Evolutionary conservation across 805 yeast genomes (phyloP), one percentile per base, ranked within the genome.

Genomic region (Candida sithepensis): DNA sequence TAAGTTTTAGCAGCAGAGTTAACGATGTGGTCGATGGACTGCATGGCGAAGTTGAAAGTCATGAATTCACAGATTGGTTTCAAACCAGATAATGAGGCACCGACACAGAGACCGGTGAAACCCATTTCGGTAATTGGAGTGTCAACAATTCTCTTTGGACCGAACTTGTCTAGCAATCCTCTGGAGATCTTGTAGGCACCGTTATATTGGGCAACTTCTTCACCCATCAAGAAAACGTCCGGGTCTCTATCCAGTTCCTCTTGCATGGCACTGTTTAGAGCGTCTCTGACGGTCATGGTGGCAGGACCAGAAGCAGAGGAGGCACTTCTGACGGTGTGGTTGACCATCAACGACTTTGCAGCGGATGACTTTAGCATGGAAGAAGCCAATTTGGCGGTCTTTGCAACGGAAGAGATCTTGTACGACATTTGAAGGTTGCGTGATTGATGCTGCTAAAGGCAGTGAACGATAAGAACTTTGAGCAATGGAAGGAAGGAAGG

Each of bases 91-190:
- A 91, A 81, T n/a, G 97, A 94, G 38, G 97, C 90, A 70, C 97
- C 97, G 41, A 88, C 95, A 61, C 96, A 85, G 56, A 91, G 73
- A 65, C 97, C 97, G 43, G 97, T 83, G 77, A 91, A 92, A 48
- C 99, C 99, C 94, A 94, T 92, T 75, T 94, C 99, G 47, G 99
- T 94, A 70, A 94, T 94, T 55, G 99, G 99, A 54, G 97, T 91
- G 72, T 91, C 97, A 52, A 91, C 79, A 50, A 91, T 85, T 73
- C 97, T 84, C 70, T 87, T 82, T 67, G 90, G 96, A 54, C 97
- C 97, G 63, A 90, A 91, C 68, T 95, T 81, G 72, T 94, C 99
- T 64, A 94, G 78, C 55, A 94, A 79, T 32, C 99, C 99, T 67
- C 96, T 84, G 55, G 98, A 86, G 55, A 94, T 85, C 77, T 94